Conservation (phyloP, 2,329 filamentous ascomycete species). For the Trichoderma cornu-damae region DNA sequence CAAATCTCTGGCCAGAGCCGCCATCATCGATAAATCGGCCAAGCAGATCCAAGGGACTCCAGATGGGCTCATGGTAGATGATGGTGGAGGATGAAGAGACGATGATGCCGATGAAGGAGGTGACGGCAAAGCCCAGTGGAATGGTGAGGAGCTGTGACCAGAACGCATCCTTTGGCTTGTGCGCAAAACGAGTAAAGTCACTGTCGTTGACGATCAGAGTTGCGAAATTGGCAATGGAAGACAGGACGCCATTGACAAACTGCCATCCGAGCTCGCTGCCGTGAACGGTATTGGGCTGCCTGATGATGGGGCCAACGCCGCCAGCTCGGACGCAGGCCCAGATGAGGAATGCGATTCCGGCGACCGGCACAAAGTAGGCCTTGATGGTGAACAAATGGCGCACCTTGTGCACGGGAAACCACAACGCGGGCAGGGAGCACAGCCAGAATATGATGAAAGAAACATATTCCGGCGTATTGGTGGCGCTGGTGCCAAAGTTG, state of each 20-base stretch:
- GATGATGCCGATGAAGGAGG: slow-evolving; percentile 78
- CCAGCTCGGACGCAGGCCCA: slow-evolving; percentile 80
- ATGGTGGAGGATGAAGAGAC: slow-evolving; percentile 68
- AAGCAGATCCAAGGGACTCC: slow-evolving; percentile 67
- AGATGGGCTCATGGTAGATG: slow-evolving; percentile 62
- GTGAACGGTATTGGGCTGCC: slow-evolving; percentile 56
- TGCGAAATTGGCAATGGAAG: slow-evolving; percentile 83
- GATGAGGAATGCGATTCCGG: slow-evolving; percentile 80
- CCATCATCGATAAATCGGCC: slow-evolving; percentile 64
- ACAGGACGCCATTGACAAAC: slow-evolving; percentile 82
- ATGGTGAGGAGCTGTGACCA: slow-evolving; percentile 77
- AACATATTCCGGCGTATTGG: slow-evolving; percentile 67
- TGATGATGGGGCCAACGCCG: slow-evolving; percentile 76
- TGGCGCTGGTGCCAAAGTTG: slow-evolving; percentile 58
- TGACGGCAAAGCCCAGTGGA: slow-evolving; percentile 66
- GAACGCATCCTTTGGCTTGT: slow-evolving; percentile 67
- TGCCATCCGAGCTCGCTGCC: slow-evolving; percentile 74
- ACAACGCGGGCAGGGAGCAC: slow-evolving; percentile 73
- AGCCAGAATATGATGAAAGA: slow-evolving; percentile 89
- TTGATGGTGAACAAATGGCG: slow-evolving; percentile 90
- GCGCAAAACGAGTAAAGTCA: slow-evolving; percentile 80
- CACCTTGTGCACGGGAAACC: slow-evolving; percentile 84
- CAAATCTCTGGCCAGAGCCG: slow-evolving; percentile 63
- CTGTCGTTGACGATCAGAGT: slow-evolving; percentile 79
- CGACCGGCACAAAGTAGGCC: slow-evolving; percentile 73